Evolutionary conservation across 345 rosid species (phyloP).

Genomic region (Rubroshorea leprosula): DNA sequence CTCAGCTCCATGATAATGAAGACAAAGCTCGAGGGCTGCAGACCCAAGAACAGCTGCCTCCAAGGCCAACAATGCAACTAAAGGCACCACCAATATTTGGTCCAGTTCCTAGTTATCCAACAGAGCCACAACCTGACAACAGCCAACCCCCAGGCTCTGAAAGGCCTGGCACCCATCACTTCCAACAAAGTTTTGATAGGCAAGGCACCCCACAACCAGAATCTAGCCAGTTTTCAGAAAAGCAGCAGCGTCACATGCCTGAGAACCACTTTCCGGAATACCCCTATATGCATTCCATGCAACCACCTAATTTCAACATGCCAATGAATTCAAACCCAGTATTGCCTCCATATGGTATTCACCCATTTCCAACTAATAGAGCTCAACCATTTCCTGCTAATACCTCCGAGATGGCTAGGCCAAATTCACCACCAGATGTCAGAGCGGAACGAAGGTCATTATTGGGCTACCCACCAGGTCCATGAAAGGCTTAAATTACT

Average conservation of each 20-base stretch:
- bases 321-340: conserved; percentile 60
- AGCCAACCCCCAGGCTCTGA: conserved; percentile 65
- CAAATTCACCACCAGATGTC: conserved; percentile 43
- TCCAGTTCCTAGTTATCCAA: conserved; percentile 45
- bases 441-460: conserved; percentile 71
- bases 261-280: conserved; percentile 57
- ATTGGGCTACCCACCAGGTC: conserved; percentile 61
- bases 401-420: conserved; percentile 47
- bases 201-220: conserved; percentile 37
- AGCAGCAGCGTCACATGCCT: conserved; percentile 41
- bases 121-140: conserved; percentile 36
- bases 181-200: conserved; percentile 31
- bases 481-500: conserved; percentile 40
- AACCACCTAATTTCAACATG: conserved; percentile 52
- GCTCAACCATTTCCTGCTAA: conserved; percentile 56
- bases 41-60: conserved; percentile 46
- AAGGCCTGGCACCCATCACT: conserved; percentile 37
- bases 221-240: conserved; percentile 46
- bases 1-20: conserved; percentile 53
- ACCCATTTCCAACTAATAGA: conserved; percentile 60
- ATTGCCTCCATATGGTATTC: conserved; percentile 53
- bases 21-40: conserved; percentile 50
- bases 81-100: conserved; percentile 47
- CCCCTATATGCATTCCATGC: conserved; percentile 56
- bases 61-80: conserved; percentile 46